phyloP scores from a whole-genome alignment of 139 green algal species.

The Coelastrella sp. region DNA sequence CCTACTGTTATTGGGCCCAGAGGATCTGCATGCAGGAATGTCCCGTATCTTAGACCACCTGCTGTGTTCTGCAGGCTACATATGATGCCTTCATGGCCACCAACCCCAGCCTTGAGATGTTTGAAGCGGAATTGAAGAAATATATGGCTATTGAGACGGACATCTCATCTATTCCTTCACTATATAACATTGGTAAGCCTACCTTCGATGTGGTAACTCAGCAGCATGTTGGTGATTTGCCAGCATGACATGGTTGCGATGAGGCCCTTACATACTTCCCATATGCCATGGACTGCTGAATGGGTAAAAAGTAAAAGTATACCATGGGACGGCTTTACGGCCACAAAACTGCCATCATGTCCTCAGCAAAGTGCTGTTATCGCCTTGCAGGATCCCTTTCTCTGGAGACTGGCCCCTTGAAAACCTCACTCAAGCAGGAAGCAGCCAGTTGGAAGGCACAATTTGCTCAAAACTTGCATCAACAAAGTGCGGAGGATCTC shows the following conservation, averaged over 20 bases:
- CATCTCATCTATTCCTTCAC: constrained; percentile 70
- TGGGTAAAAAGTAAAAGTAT: too few relatives aligned
- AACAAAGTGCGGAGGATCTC: constrained; percentile 84
- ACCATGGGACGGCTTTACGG: too few relatives aligned
- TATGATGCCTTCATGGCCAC: constrained; percentile 73
- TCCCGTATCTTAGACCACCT: neutral
- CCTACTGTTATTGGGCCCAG: neutral
- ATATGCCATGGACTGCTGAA: neutral
- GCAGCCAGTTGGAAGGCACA: constrained; percentile 92
- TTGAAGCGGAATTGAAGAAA: constrained; percentile 91
- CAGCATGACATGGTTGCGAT: neutral
- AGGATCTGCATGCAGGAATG: neutral
- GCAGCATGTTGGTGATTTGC: neutral
- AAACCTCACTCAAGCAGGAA: constrained; percentile 86
- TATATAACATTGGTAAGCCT: constrained; percentile 82
- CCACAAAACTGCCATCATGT: too few relatives aligned
- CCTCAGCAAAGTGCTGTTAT: neutral
- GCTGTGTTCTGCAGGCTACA: constrained; percentile 47
- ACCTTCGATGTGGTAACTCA: neutral
- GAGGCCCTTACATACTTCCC: neutral
- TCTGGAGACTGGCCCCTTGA: constrained; percentile 89
- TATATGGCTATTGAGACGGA: constrained; percentile 86
- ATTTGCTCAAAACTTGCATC: constrained; percentile 94
- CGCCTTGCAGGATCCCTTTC: constrained; percentile 71
- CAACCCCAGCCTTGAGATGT: constrained; percentile 86